Percentiles rank a stretch among this genome's conserved stretches.
These are phyloP conservation scores for Aciculosporium take DNA, from an alignment of 2,329 filamentous ascomycete species.

Conservation along the genomic window DNA sequence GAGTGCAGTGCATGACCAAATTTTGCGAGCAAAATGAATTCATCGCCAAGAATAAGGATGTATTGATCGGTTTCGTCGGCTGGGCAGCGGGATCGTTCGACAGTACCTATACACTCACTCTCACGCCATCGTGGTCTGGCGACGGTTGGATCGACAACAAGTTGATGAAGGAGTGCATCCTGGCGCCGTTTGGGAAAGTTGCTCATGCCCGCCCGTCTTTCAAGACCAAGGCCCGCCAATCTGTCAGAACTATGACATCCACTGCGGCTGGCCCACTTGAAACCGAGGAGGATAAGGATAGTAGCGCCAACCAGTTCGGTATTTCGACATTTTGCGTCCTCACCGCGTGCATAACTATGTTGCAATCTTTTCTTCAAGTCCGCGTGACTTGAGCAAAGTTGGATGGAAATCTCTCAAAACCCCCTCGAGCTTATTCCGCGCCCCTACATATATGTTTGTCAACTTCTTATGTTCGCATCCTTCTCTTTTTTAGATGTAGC, in stretches of 20 bases:
- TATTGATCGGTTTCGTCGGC: constrained; percentile 30
- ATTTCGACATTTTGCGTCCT: not conserved
- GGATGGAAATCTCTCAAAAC: not conserved
- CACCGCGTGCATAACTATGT: not conserved
- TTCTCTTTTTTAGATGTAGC: too few species aligned
- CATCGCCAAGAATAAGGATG: constrained; percentile 31
- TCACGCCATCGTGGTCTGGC: constrained; percentile 22
- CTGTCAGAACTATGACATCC: not conserved
- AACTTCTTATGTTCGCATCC: too few species aligned
- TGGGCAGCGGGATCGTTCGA: constrained; percentile 33
- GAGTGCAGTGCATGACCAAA: constrained; percentile 22
- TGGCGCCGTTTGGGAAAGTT: constrained; percentile 18
- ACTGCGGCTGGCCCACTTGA: not conserved
- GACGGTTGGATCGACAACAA: constrained; percentile 22
- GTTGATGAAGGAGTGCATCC: constrained; percentile 28
- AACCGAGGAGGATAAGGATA: not conserved
- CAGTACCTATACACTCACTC: constrained; percentile 25
- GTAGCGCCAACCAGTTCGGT: not conserved
- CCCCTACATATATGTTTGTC: too few species aligned
- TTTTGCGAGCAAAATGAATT: constrained; percentile 34
- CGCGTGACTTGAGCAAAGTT: too few species aligned
- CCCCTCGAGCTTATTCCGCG: not conserved
- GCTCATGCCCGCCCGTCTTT: not conserved
- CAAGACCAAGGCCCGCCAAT: too few species aligned
- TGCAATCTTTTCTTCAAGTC: not conserved